A percentile compares a stretch with the other conserved stretches of the same genome.
These are phyloP conservation scores for Lyophyllum atratum DNA, from an alignment of 768 basidiomycete species.

Conservation along the genomic window DNA sequence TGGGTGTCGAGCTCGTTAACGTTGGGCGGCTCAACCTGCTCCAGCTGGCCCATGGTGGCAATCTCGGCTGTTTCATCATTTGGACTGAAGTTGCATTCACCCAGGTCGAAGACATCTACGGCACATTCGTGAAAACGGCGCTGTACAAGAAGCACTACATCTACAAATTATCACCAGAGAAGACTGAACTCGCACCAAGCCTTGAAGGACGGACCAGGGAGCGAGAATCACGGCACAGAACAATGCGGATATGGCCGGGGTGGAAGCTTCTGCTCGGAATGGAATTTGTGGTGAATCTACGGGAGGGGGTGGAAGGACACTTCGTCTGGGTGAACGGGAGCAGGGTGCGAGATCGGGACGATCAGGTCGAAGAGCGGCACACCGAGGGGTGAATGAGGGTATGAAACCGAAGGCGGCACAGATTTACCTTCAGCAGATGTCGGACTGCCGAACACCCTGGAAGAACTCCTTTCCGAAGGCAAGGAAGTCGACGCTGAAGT, in stretches of 20 bases:
- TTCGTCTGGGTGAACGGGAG: not conserved
- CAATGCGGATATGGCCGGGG: too few relatives aligned
- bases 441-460: not conserved
- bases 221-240: too few relatives aligned
- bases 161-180: too few relatives aligned
- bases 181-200: too few relatives aligned
- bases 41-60: conserved; percentile 98
- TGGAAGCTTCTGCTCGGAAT: too few relatives aligned
- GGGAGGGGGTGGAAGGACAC: too few relatives aligned
- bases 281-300: too few relatives aligned
- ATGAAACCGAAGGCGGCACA: not conserved
- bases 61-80: conserved; percentile 98
- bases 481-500: not conserved
- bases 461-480: not conserved
- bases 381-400: not conserved
- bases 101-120: conserved; percentile 93
- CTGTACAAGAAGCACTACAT: conserved; percentile 87
- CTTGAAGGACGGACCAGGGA: too few relatives aligned
- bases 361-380: not conserved
- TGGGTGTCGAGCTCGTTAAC: conserved; percentile 96
- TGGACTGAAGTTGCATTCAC: conserved; percentile 97
- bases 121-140: conserved; percentile 87
- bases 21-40: conserved; percentile 95
- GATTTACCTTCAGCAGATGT: not conserved
- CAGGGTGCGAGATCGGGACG: too few relatives aligned